phyloP scores from a whole-genome alignment of 164 flowering plant genomes.

The Tetracentron sinense region DNA sequence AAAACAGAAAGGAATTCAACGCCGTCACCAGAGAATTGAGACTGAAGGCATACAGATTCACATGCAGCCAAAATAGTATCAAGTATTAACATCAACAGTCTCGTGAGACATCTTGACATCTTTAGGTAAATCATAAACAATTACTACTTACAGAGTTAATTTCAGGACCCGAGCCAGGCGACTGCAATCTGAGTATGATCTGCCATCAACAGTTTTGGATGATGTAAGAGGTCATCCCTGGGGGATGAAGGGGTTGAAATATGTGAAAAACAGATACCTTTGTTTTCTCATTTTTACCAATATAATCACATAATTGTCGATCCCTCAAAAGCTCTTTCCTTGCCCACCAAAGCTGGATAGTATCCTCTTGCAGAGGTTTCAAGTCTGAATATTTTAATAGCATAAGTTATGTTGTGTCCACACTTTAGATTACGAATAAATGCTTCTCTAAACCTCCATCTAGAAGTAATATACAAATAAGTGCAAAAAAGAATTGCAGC shows the following conservation, averaged over 20 bases:
- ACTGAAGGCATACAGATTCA: not conserved
- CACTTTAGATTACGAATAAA: not conserved
- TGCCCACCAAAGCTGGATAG: constrained; percentile 28
- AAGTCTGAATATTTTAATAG: constrained; percentile 5
- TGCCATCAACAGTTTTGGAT: not conserved
- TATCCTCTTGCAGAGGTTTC: constrained; percentile 19
- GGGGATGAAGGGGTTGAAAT: not conserved
- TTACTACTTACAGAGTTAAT: not conserved
- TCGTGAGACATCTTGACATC: not conserved
- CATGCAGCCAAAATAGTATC: constrained; percentile 6
- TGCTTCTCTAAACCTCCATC: too few species aligned
- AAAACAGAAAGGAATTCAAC: not conserved
- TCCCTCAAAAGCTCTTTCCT: constrained; percentile 24
- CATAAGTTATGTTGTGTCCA: not conserved
- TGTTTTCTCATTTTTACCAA: constrained; percentile 31
- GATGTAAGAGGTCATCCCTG: constrained; percentile 4
- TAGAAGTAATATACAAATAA: not conserved
- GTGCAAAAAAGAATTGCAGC: not conserved
- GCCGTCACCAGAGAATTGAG: not conserved
- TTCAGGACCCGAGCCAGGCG: not conserved
- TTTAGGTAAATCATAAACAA: not conserved
- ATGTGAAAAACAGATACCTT: constrained; percentile 25
- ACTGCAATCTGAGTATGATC: constrained; percentile 16
- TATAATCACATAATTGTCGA: constrained; percentile 21
- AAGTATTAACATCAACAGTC: not conserved